phyloP scores from a whole-genome alignment of 129 eudicot species.

The Flaveria bidentis region DNA sequence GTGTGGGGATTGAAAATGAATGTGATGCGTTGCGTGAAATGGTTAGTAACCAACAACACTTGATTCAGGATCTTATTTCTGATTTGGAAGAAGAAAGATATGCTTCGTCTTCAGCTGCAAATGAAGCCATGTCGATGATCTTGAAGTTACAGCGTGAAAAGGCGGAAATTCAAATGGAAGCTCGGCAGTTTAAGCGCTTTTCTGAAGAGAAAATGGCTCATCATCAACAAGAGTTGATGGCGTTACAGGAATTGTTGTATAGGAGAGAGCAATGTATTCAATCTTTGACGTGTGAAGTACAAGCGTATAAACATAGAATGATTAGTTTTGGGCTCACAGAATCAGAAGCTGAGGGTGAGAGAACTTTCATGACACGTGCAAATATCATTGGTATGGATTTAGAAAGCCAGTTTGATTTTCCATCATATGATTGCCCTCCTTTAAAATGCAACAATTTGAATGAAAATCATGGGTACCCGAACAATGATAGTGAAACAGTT shows the following conservation, averaged over 20 bases:
- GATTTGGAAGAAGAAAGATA: conserved; percentile 92
- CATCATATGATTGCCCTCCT: conserved; percentile 63
- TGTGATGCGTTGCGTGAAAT: conserved; percentile 69
- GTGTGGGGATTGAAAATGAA: conserved; percentile 80
- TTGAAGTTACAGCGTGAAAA: conserved; percentile 91
- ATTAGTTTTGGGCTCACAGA: conserved; percentile 85
- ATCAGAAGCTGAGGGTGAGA: conserved; percentile 72
- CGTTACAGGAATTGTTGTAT: conserved; percentile 76
- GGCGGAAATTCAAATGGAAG: conserved; percentile 88
- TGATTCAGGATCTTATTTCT: conserved; percentile 58
- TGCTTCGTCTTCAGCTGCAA: conserved; percentile 86
- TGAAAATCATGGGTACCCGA: conserved; percentile 48
- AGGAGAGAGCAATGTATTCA: conserved; percentile 75
- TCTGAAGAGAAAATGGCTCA: conserved; percentile 92
- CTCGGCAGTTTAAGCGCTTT: conserved; percentile 76
- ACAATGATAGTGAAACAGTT: conserved; percentile 46
- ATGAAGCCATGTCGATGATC: conserved; percentile 97
- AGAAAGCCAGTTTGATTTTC: conserved; percentile 50
- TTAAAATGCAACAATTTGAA: conserved; percentile 67
- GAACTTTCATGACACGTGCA: conserved; percentile 41
- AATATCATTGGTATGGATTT: conserved; percentile 40
- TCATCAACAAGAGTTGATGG: conserved; percentile 64
- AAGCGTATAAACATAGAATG: conserved; percentile 78
- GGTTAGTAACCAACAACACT: conserved; percentile 70
- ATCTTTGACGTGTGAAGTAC: conserved; percentile 77